A percentile compares a stretch with the other conserved stretches of the same genome.
Conservation (phyloP, 768 basidiomycete genomes). For the Hericium coralloides region DNA sequence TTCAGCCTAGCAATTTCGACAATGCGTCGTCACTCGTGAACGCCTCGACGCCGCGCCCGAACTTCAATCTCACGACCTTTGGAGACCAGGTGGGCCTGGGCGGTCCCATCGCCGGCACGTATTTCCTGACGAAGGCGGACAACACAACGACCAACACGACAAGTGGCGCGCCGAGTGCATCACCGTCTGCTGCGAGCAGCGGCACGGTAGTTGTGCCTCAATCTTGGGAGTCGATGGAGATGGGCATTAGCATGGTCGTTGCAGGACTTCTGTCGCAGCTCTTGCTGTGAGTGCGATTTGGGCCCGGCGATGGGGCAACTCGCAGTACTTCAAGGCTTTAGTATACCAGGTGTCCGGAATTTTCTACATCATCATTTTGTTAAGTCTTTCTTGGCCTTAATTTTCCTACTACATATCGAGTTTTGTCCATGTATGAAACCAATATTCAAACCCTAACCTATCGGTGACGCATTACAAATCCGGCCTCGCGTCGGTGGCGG, state of each 20-base stretch:
- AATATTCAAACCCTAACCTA: background rate
- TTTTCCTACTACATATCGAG: too few relatives aligned
- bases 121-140: conserved; percentile 18
- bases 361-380: too few relatives aligned
- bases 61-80: conserved; percentile 26
- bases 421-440: background rate
- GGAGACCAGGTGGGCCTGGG: conserved; percentile 19
- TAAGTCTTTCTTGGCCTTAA: too few relatives aligned
- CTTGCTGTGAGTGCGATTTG: too few relatives aligned
- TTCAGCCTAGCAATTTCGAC: conserved; percentile 20
- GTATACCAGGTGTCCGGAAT: too few relatives aligned
- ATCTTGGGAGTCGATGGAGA: too few relatives aligned
- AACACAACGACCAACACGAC: background rate
- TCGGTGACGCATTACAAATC: background rate
- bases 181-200: background rate
- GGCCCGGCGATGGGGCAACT: too few relatives aligned
- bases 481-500: background rate
- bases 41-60: conserved; percentile 19
- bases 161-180: background rate
- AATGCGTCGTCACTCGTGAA: conserved; percentile 14
- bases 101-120: conserved; percentile 24
- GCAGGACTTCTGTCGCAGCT: too few relatives aligned
- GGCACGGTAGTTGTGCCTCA: too few relatives aligned
- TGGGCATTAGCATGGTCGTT: too few relatives aligned
- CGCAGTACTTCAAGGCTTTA: too few relatives aligned